These are phyloP conservation scores for Meyerozyma athensensis DNA, from an alignment of 1,139 yeast genomes.

Conservation along the genomic window DNA sequence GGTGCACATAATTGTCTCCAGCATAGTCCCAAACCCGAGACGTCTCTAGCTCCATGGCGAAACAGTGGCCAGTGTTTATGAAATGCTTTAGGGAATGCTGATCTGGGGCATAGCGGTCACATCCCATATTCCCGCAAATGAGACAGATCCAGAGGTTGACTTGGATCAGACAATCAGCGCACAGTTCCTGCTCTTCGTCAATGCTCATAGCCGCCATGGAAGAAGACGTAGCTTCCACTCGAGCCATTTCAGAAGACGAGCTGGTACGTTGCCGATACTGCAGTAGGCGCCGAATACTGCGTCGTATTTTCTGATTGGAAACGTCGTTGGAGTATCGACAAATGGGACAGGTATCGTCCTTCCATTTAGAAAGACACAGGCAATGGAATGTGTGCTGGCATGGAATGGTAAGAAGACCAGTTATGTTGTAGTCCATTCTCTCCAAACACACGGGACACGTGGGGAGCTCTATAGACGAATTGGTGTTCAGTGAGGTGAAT, in stretches of 20 bases:
- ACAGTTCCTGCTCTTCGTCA: constrained; percentile 16
- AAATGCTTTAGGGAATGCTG: constrained; percentile 87
- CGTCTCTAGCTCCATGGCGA: constrained; percentile 81
- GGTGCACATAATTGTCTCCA: constrained; percentile 86
- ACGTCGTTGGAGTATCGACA: constrained; percentile 68
- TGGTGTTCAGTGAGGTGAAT: constrained; percentile 38
- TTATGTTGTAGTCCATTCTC: constrained; percentile 74
- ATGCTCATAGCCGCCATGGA: constrained; percentile 5
- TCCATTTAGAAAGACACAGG: constrained; percentile 84
- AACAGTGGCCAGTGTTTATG: constrained; percentile 75
- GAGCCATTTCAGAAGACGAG: not conserved
- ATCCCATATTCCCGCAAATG: constrained; percentile 84
- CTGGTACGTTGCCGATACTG: constrained; percentile 18
- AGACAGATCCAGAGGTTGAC: constrained; percentile 87
- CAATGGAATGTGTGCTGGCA: constrained; percentile 96
- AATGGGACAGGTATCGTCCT: constrained; percentile 87
- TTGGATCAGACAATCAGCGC: constrained; percentile 57
- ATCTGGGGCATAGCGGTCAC: constrained; percentile 78
- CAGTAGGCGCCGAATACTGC: constrained; percentile 32
- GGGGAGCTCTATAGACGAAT: constrained; percentile 59
- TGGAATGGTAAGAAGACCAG: constrained; percentile 83
- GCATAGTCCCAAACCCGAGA: constrained; percentile 97
- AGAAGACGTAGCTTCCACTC: not conserved
- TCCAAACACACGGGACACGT: constrained; percentile 94
- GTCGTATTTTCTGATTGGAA: constrained; percentile 32